Base-by-base conservation (phyloP, 345 rosid species). In the Reutealis trisperma region DNA sequence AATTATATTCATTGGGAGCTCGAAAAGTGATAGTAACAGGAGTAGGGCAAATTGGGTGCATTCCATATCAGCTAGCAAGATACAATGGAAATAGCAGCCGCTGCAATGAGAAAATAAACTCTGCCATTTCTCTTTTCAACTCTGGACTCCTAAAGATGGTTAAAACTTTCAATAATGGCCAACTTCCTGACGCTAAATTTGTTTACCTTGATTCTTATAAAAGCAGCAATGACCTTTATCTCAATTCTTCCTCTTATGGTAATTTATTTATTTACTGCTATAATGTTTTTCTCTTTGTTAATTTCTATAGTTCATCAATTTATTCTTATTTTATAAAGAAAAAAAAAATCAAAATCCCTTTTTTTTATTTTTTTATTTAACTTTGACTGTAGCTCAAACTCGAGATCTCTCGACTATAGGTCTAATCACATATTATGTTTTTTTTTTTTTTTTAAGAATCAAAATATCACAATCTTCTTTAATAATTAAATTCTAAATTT, bases 41-140 rank as follows among this genome's bases (percentile, higher is more conserved):
- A 49, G 82, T 94, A 9, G 98, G 98, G 24, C 93, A 86, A 78
- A 91, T 94, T 10, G 98, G 98, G 0, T 93, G 98, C 89, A 94
- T 94, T 74, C 98, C 98, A 2, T 94, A 93, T 75, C 81, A 94
- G 79, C 91, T 94, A 1, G 98, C 98, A 13, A 71, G 97, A 25
- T 91, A 85, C 34, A 84, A 77, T 41, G 84, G 87, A 2, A 89
- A 83, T 78, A 85, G 81, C 65, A 89, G 80, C 73, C 81, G 90
- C 5, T 94, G 98, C 81, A 93, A 94, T 76, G 97, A 91, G 16
- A 87, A 83, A 9, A 88, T 93, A 66, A 94, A 93, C 88, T 81
- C 78, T 15, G 97, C 89, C 5, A 90, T 94, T 45, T 37, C 70
- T 13, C 21, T 88, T 61, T 94, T 93, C 86, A 94, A 94, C 83